Conservation (phyloP, 2,329 filamentous ascomycete species). For the Microdochium trichocladiopsis region DNA sequence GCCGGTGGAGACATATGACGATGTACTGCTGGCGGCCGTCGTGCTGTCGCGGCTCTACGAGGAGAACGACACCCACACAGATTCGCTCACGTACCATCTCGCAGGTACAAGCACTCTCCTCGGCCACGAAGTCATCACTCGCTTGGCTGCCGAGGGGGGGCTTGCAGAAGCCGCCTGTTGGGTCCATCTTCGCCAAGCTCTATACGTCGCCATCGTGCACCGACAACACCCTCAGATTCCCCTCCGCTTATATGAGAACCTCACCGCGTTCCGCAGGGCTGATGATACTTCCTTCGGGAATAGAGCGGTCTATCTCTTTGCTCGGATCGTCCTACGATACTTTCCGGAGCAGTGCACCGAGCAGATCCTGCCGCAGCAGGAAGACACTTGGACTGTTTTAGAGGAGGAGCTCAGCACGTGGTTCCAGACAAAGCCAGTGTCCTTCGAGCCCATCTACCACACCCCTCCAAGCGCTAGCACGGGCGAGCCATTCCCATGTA, state of each 20-base stretch:
- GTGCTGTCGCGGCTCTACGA: constrained; percentile 41
- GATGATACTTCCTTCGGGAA: constrained; percentile 12
- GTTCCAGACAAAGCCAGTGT: constrained; percentile 18
- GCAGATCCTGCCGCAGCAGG: background rate
- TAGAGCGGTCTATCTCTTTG: constrained; percentile 11
- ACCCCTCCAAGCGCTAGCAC: constrained; percentile 13
- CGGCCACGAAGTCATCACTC: constrained; percentile 22
- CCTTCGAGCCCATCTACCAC: constrained; percentile 24
- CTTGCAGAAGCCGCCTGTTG: constrained; percentile 30
- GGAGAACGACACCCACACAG: constrained; percentile 24
- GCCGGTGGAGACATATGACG: constrained; percentile 32
- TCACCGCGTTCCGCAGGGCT: constrained; percentile 6
- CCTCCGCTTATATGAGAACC: constrained; percentile 10
- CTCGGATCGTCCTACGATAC: constrained; percentile 14
- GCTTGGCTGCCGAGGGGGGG: constrained; percentile 26
- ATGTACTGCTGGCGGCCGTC: constrained; percentile 37
- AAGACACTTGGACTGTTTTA: constrained; percentile 1
- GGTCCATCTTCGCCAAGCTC: constrained; percentile 30
- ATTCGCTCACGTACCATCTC: constrained; percentile 30
- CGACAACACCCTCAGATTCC: constrained; percentile 9
- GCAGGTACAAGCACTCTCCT: constrained; percentile 28
- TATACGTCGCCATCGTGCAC: constrained; percentile 25
- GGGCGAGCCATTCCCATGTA: constrained; percentile 21
- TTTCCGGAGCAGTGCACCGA: constrained; percentile 1
- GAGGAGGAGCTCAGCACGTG: constrained; percentile 16